Base-by-base conservation (phyloP, 345 rosid species). In the Eucalyptus brandiana region DNA sequence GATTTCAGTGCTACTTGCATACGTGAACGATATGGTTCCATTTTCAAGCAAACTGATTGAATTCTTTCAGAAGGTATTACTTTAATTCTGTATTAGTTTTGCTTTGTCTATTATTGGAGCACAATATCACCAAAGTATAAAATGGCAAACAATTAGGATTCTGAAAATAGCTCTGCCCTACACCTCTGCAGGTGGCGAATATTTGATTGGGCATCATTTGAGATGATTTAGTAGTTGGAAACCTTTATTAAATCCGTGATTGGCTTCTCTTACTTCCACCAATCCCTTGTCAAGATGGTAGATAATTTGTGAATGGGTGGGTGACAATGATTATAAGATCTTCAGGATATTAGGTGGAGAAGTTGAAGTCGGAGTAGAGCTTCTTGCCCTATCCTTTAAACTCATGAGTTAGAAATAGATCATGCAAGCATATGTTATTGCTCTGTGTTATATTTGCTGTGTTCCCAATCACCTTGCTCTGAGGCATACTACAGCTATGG, bases 1-100 rank as follows among this genome's bases (percentile, higher is more conserved):
- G 93, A 96, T 97, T 88, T 96, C 99, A 87, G 93, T 95, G 90
- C 97, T 98, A 44, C 94, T 98, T 88, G 98, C 96, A 49, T 97
- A 95, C 88, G 96, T 96, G 89, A 92, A 91, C 62, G 97, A 95
- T 93, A 94, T 98, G 91, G 80, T 95, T 92, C 97, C 99, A 86
- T 98, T 92, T 89, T 94, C 97, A 89, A 90, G 93, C 93, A 94
- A 95, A 92, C 92, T 98, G 93, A 94, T 96, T 91, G 95, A 94
- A 40, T 98, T 98, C 93, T 98, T 98, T 91, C 98, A 93, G 88
- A 94, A 93, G 99, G 98, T 97, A 92, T 86, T 58, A 24, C 87
- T 58, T n/a, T 87, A 37, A 67, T 91, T 32, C 28, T 42, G 14
- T 21, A 12, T 44, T 47, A 45, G 83, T 69, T 34, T 88, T 88